phyloP scores from a whole-genome alignment of 2,329 filamentous ascomycete species.

The Tolypocladium pustulatum region DNA sequence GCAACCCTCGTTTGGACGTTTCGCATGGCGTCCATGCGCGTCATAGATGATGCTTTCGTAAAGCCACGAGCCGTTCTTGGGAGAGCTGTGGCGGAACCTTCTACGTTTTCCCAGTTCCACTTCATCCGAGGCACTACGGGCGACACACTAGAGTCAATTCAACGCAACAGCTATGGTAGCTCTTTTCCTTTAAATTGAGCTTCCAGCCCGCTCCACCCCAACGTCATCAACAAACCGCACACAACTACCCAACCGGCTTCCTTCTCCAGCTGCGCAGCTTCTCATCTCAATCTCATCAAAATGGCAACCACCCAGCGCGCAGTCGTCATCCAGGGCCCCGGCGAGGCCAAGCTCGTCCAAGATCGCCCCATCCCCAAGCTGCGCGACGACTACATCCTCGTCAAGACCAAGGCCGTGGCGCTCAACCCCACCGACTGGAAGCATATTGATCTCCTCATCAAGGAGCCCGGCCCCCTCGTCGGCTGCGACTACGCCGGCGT shows the following conservation, averaged over 20 bases:
- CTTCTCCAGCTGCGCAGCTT: neutral
- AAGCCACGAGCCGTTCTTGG: neutral
- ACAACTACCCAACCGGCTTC: neutral
- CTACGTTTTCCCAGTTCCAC: too few species aligned
- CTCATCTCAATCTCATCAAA: neutral
- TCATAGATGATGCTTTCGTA: neutral
- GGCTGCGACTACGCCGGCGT: conserved; percentile 25
- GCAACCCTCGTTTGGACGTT: neutral
- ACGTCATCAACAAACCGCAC: neutral
- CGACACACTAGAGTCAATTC: neutral
- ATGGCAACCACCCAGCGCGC: neutral
- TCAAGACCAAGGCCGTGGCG: conserved; percentile 17
- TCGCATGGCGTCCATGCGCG: too few species aligned
- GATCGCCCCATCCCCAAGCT: neutral
- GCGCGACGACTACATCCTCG: conserved; percentile 7
- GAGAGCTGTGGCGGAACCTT: neutral
- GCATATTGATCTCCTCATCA: conserved; percentile 13
- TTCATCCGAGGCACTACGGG: neutral
- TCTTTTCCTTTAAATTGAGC: neutral
- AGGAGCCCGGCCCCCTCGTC: conserved; percentile 14
- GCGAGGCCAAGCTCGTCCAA: neutral
- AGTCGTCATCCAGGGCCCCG: neutral
- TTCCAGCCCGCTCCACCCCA: neutral
- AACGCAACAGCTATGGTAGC: neutral
- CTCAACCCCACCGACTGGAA: conserved; percentile 27